Conservation (phyloP, 2,329 filamentous ascomycete species). For the Endothia cerciana region DNA sequence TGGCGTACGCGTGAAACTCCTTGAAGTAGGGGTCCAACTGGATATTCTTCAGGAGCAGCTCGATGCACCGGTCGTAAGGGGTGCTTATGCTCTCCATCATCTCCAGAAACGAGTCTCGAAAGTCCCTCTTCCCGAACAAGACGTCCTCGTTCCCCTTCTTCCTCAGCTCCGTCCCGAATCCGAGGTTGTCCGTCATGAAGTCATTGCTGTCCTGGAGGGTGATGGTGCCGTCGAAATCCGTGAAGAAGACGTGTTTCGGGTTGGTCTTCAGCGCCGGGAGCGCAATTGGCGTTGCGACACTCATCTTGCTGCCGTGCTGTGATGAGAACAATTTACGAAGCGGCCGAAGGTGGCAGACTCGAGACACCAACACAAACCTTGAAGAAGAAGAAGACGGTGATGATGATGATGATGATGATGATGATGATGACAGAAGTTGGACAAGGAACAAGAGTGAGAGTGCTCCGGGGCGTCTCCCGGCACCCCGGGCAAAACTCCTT, state of each 20-base stretch:
- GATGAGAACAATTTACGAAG: not conserved
- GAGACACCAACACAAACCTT: not conserved
- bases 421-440: not conserved
- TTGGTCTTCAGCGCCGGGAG: conserved; percentile 66
- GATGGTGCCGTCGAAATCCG: conserved; percentile 97
- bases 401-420: not conserved
- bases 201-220: conserved; percentile 72
- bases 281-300: conserved; percentile 42
- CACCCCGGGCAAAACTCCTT: conserved; percentile 1
- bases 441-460: not conserved
- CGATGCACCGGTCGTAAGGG: conserved; percentile 82
- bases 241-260: conserved; percentile 96
- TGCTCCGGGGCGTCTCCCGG: not conserved
- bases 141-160: conserved; percentile 76
- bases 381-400: no score
- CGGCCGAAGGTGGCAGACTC: not conserved
- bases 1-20: conserved; percentile 84
- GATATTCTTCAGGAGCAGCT: conserved; percentile 79
- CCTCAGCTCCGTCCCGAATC: conserved; percentile 76
- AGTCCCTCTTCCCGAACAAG: conserved; percentile 70
- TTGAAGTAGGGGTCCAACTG: conserved; percentile 86
- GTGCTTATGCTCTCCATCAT: conserved; percentile 89
- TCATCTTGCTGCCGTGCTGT: conserved; percentile 42
- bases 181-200: conserved; percentile 86
- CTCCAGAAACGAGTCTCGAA: conserved; percentile 84